A percentile compares a stretch with the other conserved stretches of the same genome.
Conservation (phyloP, 2,329 filamentous ascomycete species). For the Claviceps pusilla region DNA sequence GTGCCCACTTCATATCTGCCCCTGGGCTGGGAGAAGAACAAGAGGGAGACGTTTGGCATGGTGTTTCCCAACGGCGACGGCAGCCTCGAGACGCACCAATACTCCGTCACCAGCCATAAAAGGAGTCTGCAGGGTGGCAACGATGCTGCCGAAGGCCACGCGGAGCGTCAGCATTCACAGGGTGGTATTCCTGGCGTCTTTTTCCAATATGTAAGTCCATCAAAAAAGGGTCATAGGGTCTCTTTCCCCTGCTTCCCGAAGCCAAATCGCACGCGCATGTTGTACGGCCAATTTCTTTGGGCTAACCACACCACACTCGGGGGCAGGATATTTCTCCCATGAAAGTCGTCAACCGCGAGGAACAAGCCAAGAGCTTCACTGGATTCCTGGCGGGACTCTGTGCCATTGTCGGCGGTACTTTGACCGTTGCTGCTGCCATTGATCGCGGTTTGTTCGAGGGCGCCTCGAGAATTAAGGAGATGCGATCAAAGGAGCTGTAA, state of each 20-base stretch:
- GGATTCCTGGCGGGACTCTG: slow-evolving; percentile 90
- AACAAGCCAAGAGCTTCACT: slow-evolving; percentile 73
- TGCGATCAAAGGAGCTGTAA: slow-evolving; percentile 51
- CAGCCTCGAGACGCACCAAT: slow-evolving; percentile 94
- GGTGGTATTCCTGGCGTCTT: slow-evolving; percentile 96
- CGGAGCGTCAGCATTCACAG: slow-evolving; percentile 75
- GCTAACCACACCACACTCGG: neutral
- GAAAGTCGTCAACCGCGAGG: slow-evolving; percentile 97
- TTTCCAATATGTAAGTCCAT: slow-evolving; percentile 74
- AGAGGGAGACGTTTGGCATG: slow-evolving; percentile 14
- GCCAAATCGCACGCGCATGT: neutral
- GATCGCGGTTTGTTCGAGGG: slow-evolving; percentile 90
- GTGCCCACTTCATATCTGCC: slow-evolving; percentile 91
- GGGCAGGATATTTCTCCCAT: slow-evolving; percentile 88
- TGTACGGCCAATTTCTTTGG: too few species aligned
- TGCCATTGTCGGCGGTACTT: slow-evolving; percentile 82
- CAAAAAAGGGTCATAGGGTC: neutral
- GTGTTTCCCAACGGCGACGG: slow-evolving; percentile 46
- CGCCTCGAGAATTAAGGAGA: slow-evolving; percentile 68
- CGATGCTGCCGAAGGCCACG: slow-evolving; percentile 75
- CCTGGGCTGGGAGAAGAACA: slow-evolving; percentile 64
- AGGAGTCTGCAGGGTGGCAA: slow-evolving; percentile 71
- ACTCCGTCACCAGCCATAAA: slow-evolving; percentile 94
- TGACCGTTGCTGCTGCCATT: slow-evolving; percentile 88
- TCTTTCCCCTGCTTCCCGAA: neutral